A percentile compares a stretch with the other conserved stretches of the same genome.
Evolutionary conservation across 108 stramenopile species (phyloP).

Genomic region (Cyclotella distinguenda): DNA sequence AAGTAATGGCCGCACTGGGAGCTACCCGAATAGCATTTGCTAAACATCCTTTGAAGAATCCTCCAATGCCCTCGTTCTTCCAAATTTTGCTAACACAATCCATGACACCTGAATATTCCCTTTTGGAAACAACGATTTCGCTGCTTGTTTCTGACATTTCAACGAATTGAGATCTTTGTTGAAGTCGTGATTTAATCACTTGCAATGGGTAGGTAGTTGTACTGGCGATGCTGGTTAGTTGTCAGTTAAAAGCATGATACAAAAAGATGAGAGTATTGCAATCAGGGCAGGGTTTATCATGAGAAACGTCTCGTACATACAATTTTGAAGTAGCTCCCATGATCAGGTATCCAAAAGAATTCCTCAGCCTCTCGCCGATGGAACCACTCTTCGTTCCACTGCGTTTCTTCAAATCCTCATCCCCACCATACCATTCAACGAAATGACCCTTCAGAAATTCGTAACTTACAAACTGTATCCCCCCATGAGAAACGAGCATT

Average conservation of each 20-base stretch:
- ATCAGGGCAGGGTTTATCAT: too few relatives aligned
- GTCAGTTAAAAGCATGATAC: neutral
- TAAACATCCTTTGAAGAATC: constrained; percentile 94
- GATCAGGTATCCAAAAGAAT: constrained; percentile 81
- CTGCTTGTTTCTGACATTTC: constrained; percentile 65
- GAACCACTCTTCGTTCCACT: constrained; percentile 17
- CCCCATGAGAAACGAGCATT: constrained; percentile 94
- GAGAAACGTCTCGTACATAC: constrained; percentile 44
- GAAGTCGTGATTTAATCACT: constrained; percentile 94
- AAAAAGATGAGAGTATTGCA: too few relatives aligned
- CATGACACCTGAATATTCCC: constrained; percentile 70
- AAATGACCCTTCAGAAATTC: constrained; percentile 89
- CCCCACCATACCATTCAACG: too few relatives aligned
- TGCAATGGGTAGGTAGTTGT: constrained; percentile 92
- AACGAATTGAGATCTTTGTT: constrained; percentile 82
- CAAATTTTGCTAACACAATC: constrained; percentile 64
- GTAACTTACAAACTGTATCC: constrained; percentile 95
- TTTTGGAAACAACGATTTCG: constrained; percentile 66
- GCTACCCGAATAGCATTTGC: constrained; percentile 95
- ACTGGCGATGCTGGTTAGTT: constrained; percentile 61
- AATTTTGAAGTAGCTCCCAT: constrained; percentile 87
- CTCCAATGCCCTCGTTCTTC: constrained; percentile 76
- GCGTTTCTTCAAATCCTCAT: constrained; percentile 35
- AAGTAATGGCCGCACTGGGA: constrained; percentile 95
- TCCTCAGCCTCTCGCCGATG: constrained; percentile 49